Percentiles rank a stretch among this genome's conserved stretches.
phyloP scores from a whole-genome alignment of 2,329 filamentous ascomycete genomes.

The Rutstroemia sydowiana region DNA sequence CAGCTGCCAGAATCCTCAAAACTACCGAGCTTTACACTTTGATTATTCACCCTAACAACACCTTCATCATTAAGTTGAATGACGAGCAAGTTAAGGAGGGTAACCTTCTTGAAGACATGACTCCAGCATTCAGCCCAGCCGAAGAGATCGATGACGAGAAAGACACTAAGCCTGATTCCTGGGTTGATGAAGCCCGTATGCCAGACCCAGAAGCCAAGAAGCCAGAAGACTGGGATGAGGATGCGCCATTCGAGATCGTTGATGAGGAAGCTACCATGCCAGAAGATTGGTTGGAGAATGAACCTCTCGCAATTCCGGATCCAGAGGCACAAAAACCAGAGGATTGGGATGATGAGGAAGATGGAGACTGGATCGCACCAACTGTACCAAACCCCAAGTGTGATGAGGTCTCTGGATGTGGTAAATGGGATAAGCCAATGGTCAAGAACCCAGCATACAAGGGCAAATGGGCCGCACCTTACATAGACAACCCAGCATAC shows the following conservation, averaged over 20 bases:
- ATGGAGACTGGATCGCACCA: slow-evolving; percentile 86
- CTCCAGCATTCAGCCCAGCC: slow-evolving; percentile 83
- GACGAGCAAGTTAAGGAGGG: slow-evolving; percentile 83
- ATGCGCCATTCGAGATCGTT: slow-evolving; percentile 91
- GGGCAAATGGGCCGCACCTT: slow-evolving; percentile 90
- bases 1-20: slow-evolving; percentile 83
- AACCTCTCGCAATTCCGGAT: slow-evolving; percentile 76
- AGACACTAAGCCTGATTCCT: slow-evolving; percentile 89
- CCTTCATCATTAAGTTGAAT: slow-evolving; percentile 86
- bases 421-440: slow-evolving; percentile 84
- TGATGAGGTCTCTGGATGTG: slow-evolving; percentile 85
- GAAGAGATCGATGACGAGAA: slow-evolving; percentile 93
- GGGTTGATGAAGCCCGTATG: slow-evolving; percentile 92
- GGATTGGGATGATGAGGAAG: slow-evolving; percentile 99
- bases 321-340: slow-evolving; percentile 96
- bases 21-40: slow-evolving; percentile 92
- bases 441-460: slow-evolving; percentile 90
- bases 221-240: slow-evolving; percentile 98
- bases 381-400: slow-evolving; percentile 95
- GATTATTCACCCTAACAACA: slow-evolving; percentile 94
- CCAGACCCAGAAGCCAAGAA: slow-evolving; percentile 88
- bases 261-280: slow-evolving; percentile 88
- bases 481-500: slow-evolving; percentile 96
- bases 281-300: slow-evolving; percentile 91
- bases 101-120: slow-evolving; percentile 89